phyloP scores from a whole-genome alignment of 176 grass and related monocot species.

The Saccharum officinarum region DNA sequence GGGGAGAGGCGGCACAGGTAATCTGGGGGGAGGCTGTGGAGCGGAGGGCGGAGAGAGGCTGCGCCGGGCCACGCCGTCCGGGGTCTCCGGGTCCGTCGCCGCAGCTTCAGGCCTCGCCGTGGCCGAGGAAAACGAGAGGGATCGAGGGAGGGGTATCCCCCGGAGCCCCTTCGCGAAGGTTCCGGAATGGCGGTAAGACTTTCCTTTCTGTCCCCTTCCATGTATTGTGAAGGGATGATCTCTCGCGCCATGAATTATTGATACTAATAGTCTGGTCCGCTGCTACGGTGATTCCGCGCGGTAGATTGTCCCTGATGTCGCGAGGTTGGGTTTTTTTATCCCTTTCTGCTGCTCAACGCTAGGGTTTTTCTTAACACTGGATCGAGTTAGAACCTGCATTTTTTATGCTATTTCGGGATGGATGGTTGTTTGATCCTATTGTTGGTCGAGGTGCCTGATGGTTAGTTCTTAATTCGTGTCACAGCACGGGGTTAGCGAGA shows the following conservation, averaged over 20 bases:
- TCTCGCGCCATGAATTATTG: background rate
- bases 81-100: background rate
- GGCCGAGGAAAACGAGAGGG: background rate
- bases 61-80: background rate
- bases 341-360: background rate
- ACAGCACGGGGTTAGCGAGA: conserved; percentile 50
- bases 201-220: background rate
- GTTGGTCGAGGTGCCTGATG: conserved; percentile 1
- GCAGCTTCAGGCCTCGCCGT: background rate
- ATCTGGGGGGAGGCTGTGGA: background rate
- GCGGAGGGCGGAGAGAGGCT: background rate
- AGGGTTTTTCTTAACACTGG: background rate
- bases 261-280: background rate
- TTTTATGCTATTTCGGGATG: background rate
- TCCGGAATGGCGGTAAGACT: background rate
- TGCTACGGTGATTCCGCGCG: no score
- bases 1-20: background rate
- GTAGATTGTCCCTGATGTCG: no score
- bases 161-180: background rate
- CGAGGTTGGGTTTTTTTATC: no score
- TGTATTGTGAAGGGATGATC: background rate
- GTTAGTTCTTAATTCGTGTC: background rate
- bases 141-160: background rate
- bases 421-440: background rate
- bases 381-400: background rate